Percentiles rank a stretch among this genome's conserved stretches.
Evolutionary conservation across 2,329 filamentous ascomycete genomes (phyloP).

Genomic region (Tolypocladium cylindrosporum): DNA sequence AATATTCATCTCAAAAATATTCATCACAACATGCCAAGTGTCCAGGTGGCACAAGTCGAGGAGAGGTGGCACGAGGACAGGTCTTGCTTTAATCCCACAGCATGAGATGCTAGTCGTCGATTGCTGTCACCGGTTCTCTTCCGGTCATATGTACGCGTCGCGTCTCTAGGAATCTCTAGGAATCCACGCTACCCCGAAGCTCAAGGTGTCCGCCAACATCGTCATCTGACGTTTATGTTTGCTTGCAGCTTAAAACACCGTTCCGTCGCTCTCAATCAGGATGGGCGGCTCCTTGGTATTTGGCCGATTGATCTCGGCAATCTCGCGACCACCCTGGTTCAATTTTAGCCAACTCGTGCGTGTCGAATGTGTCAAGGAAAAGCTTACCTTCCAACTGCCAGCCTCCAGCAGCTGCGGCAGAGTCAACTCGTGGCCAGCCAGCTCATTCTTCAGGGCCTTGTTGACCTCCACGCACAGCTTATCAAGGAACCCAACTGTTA

Average conservation of each 20-base stretch:
- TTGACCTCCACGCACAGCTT: conserved; percentile 40
- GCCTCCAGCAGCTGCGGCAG: conserved; percentile 89
- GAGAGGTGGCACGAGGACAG: neutral
- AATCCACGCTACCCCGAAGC: neutral
- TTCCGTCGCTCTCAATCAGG: conserved; percentile 91
- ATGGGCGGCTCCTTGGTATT: conserved; percentile 97
- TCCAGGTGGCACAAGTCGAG: neutral
- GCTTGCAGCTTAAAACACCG: conserved; percentile 62
- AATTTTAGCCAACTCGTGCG: neutral
- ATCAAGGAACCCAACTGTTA: conserved; percentile 52
- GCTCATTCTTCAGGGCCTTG: conserved; percentile 51
- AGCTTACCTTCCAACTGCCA: conserved; percentile 88
- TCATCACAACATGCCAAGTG: neutral
- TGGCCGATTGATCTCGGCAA: conserved; percentile 88
- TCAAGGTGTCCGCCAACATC: neutral
- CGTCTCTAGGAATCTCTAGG: neutral
- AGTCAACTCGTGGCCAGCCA: conserved; percentile 63
- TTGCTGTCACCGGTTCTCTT: neutral
- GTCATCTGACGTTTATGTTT: neutral
- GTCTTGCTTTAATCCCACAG: neutral
- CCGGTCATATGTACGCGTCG: neutral
- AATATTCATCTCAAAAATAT: neutral
- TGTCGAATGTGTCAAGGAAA: too few relatives aligned
- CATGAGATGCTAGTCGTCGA: neutral
- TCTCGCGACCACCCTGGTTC: conserved; percentile 73